These are phyloP conservation scores for Eimeria necatrix DNA, from an alignment of 169 alveolate genomes.

Conservation along the genomic window DNA sequence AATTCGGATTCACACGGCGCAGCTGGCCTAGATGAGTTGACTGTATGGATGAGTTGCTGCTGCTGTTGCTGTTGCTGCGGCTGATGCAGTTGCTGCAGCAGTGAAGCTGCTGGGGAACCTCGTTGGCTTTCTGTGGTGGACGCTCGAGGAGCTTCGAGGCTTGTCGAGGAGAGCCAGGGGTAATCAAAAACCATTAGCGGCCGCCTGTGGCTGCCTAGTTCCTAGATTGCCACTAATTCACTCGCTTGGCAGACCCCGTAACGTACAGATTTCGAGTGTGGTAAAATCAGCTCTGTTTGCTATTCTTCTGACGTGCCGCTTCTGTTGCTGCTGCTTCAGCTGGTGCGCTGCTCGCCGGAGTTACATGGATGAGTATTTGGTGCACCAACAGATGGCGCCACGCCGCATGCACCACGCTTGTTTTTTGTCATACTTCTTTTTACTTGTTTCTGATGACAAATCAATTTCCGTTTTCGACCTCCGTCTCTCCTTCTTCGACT, in stretches of 20 bases:
- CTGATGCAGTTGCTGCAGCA: conserved; percentile 71
- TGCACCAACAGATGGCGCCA: conserved; percentile 34
- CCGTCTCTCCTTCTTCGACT: conserved; percentile 44
- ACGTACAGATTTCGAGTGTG: too few relatives aligned
- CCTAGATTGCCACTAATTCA: not conserved
- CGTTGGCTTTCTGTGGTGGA: conserved; percentile 62
- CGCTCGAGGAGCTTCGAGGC: conserved; percentile 65
- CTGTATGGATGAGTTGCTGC: not conserved
- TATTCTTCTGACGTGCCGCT: not conserved
- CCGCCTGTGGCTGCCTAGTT: not conserved
- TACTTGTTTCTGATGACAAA: conserved; percentile 35
- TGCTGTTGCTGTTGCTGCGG: conserved; percentile 19
- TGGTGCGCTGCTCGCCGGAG: conserved; percentile 75
- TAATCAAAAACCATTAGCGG: not conserved
- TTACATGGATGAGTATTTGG: conserved; percentile 68
- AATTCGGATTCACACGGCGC: too few relatives aligned
- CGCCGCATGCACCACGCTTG: conserved; percentile 65
- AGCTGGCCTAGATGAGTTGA: too few relatives aligned
- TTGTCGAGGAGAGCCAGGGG: conserved; percentile 73
- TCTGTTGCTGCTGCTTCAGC: conserved; percentile 67
- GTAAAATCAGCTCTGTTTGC: not conserved
- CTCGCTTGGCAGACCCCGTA: too few relatives aligned
- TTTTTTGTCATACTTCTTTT: conserved; percentile 30
- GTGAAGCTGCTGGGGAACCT: conserved; percentile 13
- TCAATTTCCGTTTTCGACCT: conserved; percentile 32